phyloP scores from a whole-genome alignment of 257 asterid species.

The Eustoma russellianum region DNA sequence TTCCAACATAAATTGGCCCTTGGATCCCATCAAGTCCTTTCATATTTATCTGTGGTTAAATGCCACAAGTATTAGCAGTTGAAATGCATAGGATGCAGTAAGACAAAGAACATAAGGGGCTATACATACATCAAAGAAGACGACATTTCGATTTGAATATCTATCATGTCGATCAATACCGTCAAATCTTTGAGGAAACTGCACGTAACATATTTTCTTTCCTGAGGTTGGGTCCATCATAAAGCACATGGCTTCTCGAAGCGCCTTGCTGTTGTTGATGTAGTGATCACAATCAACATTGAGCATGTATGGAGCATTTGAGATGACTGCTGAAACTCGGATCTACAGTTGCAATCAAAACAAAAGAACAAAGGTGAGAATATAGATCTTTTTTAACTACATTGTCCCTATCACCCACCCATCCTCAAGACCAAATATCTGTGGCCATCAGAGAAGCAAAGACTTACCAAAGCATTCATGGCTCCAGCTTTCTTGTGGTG shows the following conservation, averaged over 20 bases:
- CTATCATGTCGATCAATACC: constrained; percentile 94
- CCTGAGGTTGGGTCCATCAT: constrained; percentile 99
- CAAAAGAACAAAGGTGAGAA: constrained; percentile 1
- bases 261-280: constrained; percentile 91
- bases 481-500: constrained; percentile 99
- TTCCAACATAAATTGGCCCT: constrained; percentile 96
- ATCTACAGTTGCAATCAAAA: constrained; percentile 35
- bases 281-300: constrained; percentile 99
- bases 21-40: constrained; percentile 98
- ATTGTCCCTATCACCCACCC: not conserved
- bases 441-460: not conserved
- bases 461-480: constrained; percentile 91
- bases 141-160: constrained; percentile 92
- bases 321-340: constrained; percentile 91
- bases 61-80: constrained; percentile 13
- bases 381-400: not conserved
- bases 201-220: constrained; percentile 93
- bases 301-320: constrained; percentile 89
- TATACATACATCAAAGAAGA: constrained; percentile 78
- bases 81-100: not conserved
- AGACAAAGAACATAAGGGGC: not conserved
- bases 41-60: constrained; percentile 65
- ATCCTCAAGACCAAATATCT: not conserved
- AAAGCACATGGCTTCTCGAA: constrained; percentile 96
- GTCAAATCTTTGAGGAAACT: constrained; percentile 94